These are phyloP conservation scores for Pholiota molesta DNA, from an alignment of 768 basidiomycete species.

Conservation along the genomic window DNA sequence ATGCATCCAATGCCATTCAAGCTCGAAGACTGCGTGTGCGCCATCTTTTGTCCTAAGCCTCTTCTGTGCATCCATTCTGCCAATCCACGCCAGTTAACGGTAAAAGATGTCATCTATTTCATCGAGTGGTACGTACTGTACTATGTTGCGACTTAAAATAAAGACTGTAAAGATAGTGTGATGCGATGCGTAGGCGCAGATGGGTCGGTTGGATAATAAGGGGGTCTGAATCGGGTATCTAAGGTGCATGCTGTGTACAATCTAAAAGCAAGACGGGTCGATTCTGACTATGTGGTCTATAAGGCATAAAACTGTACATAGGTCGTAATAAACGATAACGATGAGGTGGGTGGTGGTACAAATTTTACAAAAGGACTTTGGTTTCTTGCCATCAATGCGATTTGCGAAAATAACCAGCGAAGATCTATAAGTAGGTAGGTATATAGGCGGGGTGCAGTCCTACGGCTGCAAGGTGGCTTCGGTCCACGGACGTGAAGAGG, in stretches of 20 bases:
- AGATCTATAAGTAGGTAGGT: conserved; percentile 2
- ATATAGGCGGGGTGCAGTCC: neutral
- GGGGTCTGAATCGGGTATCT: neutral
- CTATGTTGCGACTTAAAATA: neutral
- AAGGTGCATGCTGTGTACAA: neutral
- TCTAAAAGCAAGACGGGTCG: neutral
- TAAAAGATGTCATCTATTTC: neutral
- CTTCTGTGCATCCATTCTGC: neutral
- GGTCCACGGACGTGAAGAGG: neutral
- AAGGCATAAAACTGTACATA: neutral
- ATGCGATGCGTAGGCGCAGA: neutral
- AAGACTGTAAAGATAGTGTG: neutral
- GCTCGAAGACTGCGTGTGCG: neutral
- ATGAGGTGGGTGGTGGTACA: neutral
- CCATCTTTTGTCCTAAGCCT: neutral
- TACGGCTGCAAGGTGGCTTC: conserved; percentile 1
- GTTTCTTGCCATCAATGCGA: neutral
- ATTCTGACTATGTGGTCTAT: neutral
- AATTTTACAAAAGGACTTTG: neutral
- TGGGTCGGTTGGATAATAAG: neutral
- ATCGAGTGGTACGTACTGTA: neutral
- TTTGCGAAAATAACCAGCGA: conserved; percentile 4
- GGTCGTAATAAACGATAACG: neutral
- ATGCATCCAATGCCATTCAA: neutral
- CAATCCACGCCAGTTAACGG: neutral